Conservation (phyloP, 2,329 filamentous ascomycete species). For the Lasiodiplodia sp. region DNA sequence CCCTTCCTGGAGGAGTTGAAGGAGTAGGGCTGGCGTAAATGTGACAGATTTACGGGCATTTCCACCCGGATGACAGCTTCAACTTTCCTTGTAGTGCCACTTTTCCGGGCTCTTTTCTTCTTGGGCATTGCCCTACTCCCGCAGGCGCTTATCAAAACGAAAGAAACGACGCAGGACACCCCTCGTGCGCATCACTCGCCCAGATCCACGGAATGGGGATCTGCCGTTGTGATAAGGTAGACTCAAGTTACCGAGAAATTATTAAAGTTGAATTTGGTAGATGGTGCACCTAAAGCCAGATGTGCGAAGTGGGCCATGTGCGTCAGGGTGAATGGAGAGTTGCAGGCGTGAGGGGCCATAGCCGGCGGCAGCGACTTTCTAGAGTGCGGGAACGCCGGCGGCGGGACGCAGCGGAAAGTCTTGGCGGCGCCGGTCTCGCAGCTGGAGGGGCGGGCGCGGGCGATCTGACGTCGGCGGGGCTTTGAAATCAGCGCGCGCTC, state of each 20-base stretch:
- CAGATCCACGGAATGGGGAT: too few species aligned
- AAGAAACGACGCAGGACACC: neutral
- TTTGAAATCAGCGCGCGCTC: conserved; percentile 22
- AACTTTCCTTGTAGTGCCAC: too few species aligned
- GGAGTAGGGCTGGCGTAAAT: too few species aligned
- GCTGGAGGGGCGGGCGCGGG: neutral
- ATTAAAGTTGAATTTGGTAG: neutral
- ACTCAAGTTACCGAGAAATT: neutral
- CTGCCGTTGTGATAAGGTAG: neutral
- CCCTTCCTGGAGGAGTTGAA: too few species aligned
- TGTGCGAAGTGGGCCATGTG: neutral
- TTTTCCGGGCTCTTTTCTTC: too few species aligned
- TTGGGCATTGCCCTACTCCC: too few species aligned
- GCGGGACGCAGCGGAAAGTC: neutral
- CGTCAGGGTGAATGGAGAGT: neutral
- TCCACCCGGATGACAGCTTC: too few species aligned
- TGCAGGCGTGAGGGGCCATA: neutral
- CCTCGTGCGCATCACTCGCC: neutral
- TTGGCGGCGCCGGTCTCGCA: conserved; percentile 1
- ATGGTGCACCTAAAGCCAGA: neutral
- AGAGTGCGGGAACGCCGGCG: neutral
- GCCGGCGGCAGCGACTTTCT: conserved; percentile 5
- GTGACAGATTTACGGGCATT: too few species aligned
- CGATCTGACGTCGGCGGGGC: conserved; percentile 19
- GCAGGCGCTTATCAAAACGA: too few species aligned